These are phyloP conservation scores for Malbranchea zuffiana DNA, from an alignment of 2,329 filamentous ascomycete species.

Conservation along the genomic window DNA sequence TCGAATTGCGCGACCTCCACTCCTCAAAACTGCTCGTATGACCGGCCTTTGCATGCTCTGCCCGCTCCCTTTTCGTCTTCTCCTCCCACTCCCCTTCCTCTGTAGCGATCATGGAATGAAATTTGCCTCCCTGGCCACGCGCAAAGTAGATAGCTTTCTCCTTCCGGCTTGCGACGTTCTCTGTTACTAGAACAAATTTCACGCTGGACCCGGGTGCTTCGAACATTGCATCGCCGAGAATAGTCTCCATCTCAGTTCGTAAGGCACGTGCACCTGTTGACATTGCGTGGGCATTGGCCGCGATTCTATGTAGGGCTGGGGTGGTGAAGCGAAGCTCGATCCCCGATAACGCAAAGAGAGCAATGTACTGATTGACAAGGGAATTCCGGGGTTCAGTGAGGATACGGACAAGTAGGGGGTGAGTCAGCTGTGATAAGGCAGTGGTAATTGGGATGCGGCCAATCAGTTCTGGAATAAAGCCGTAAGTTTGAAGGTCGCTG, in stretches of 20 bases:
- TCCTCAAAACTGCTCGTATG: constrained; percentile 33
- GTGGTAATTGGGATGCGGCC: constrained; percentile 89
- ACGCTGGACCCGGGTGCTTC: constrained; percentile 57
- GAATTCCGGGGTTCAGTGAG: constrained; percentile 87
- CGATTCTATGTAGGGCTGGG: constrained; percentile 68
- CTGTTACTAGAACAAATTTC: constrained; percentile 63
- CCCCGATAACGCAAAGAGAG: constrained; percentile 70
- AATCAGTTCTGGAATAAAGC: constrained; percentile 89
- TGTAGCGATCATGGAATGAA: constrained; percentile 40
- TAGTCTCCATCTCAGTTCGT: constrained; percentile 69
- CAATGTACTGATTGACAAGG: constrained; percentile 76
- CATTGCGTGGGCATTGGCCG: constrained; percentile 55
- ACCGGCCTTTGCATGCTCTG: constrained; percentile 20
- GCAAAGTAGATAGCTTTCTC: constrained; percentile 45
- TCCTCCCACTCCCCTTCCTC: constrained; percentile 44
- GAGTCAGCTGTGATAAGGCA: constrained; percentile 64
- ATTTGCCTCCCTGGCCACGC: constrained; percentile 41
- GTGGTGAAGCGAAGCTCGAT: constrained; percentile 74
- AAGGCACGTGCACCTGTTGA: constrained; percentile 71
- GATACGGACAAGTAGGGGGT: constrained; percentile 64
- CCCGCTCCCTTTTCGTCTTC: constrained; percentile 26
- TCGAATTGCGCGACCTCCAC: constrained; percentile 31
- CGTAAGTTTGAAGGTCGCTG: constrained; percentile 68
- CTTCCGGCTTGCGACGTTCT: constrained; percentile 53
- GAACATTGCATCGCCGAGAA: constrained; percentile 71